Percentiles rank a stretch among this genome's conserved stretches.
phyloP scores from a whole-genome alignment of 176 grass and related monocot species.

The Eleusine coracana region DNA sequence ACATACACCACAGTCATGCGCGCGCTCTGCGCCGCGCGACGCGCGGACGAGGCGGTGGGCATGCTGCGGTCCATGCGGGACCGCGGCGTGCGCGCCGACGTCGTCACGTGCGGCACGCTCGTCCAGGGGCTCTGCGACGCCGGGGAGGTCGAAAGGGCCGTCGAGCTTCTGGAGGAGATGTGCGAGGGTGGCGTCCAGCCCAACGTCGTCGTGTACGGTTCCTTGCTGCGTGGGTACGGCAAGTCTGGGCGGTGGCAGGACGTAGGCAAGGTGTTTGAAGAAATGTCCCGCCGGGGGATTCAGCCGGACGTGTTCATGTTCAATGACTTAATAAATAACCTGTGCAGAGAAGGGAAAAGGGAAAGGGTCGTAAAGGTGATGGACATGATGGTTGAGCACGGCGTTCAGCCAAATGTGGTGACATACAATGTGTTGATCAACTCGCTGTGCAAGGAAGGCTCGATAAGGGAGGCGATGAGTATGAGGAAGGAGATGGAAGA shows the following conservation, averaged over 20 bases:
- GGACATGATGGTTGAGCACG: conserved; percentile 54
- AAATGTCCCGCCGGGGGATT: conserved; percentile 51
- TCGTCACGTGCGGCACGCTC: conserved; percentile 53
- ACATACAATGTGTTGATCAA: conserved; percentile 66
- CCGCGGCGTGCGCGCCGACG: conserved; percentile 43
- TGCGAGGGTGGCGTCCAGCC: conserved; percentile 32
- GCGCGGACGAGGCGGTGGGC: conserved; percentile 35
- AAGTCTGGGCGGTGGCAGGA: conserved; percentile 61
- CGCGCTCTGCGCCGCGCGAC: conserved; percentile 44
- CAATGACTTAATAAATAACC: conserved; percentile 60
- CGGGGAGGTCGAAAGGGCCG: conserved; percentile 35
- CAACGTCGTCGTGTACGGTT: conserved; percentile 47
- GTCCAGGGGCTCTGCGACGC: conserved; percentile 49
- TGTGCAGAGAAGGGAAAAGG: conserved; percentile 61
- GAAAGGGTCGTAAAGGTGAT: conserved; percentile 49
- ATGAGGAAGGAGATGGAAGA: conserved; percentile 42
- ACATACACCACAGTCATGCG: conserved; percentile 53
- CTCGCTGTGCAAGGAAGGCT: conserved; percentile 53
- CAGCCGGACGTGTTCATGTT: conserved; percentile 52
- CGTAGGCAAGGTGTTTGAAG: conserved; percentile 55
- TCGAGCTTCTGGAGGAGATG: conserved; percentile 50
- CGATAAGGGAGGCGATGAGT: conserved; percentile 29
- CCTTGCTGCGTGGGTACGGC: conserved; percentile 56
- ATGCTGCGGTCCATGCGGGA: conserved; percentile 47
- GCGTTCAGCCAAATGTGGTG: conserved; percentile 55